Evolutionary conservation across 768 basidiomycete species (phyloP).

Genomic region (Austroboletus festivus): DNA sequence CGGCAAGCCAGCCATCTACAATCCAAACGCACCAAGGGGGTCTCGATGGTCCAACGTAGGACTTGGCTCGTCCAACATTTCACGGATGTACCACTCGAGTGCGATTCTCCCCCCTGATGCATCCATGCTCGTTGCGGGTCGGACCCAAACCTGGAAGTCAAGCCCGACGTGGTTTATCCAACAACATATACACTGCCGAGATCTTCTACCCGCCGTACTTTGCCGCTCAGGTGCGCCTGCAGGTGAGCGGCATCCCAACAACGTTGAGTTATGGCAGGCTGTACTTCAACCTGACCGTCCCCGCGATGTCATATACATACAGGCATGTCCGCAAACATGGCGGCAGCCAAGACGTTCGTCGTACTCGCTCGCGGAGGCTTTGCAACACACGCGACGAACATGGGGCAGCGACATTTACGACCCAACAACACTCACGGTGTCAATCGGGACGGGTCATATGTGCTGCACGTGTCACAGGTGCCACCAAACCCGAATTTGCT

Average conservation of each 20-base stretch:
- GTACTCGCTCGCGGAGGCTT: slow-evolving; percentile 79
- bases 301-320: slow-evolving; percentile 61
- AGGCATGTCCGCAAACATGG: slow-evolving; percentile 57
- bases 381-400: slow-evolving; percentile 85
- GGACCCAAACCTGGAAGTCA: slow-evolving; percentile 89
- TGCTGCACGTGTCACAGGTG: slow-evolving; percentile 75
- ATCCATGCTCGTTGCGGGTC: slow-evolving; percentile 88
- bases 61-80: slow-evolving; percentile 56
- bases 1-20: slow-evolving; percentile 75
- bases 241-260: slow-evolving; percentile 62
- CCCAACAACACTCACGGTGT: slow-evolving; percentile 85
- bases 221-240: slow-evolving; percentile 62
- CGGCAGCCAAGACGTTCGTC: slow-evolving; percentile 72
- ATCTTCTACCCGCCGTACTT: slow-evolving; percentile 93
- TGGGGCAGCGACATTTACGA: slow-evolving; percentile 79
- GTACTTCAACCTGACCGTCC: slow-evolving; percentile 72
- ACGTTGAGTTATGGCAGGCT: slow-evolving; percentile 79
- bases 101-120: slow-evolving; percentile 86
- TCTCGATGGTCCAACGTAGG: slow-evolving; percentile 71
- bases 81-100: slow-evolving; percentile 88
- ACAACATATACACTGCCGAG: slow-evolving; percentile 81
- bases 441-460: slow-evolving; percentile 70
- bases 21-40: slow-evolving; percentile 70
- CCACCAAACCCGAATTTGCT: slow-evolving; percentile 85
- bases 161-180: slow-evolving; percentile 56